These are phyloP conservation scores for Trichoderma semiorbis DNA, from an alignment of 2,329 filamentous ascomycete species.

Conservation along the genomic window DNA sequence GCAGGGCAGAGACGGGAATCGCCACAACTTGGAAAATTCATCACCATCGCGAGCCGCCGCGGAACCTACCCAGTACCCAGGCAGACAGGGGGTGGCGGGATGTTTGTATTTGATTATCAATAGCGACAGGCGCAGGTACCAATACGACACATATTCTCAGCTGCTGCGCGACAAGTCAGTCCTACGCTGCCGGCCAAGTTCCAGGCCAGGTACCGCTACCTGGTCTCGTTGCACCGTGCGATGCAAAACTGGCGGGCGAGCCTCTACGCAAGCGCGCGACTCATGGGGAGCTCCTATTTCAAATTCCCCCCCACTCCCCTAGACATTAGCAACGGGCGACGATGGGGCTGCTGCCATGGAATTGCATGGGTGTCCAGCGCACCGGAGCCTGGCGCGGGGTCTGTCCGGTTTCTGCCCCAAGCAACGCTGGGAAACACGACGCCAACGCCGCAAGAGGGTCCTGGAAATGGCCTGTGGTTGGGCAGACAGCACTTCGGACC, in stretches of 20 bases:
- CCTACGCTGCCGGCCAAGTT: background rate
- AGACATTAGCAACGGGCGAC: slow-evolving; percentile 8
- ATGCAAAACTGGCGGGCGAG: background rate
- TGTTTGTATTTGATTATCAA: background rate
- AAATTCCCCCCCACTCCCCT: background rate
- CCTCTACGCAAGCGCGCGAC: slow-evolving; percentile 2
- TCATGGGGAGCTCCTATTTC: slow-evolving; percentile 11
- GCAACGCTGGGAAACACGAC: background rate
- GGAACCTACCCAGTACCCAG: background rate
- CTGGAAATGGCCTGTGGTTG: slow-evolving; percentile 6
- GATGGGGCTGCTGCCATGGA: slow-evolving; percentile 16
- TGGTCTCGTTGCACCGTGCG: background rate
- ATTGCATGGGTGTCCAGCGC: slow-evolving; percentile 15
- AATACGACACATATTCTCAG: background rate
- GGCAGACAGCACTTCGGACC: slow-evolving; percentile 4
- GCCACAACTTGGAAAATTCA: background rate
- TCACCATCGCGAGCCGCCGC: background rate
- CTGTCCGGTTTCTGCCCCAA: slow-evolving; percentile 3
- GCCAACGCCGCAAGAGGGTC: background rate
- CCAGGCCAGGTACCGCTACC: background rate
- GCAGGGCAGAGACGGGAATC: background rate
- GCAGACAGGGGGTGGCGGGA: background rate
- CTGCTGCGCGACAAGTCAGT: background rate
- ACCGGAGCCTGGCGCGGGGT: slow-evolving; percentile 19
- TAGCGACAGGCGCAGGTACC: background rate